Evolutionary conservation across 208 protist species (phyloP), one percentile per base, ranked within the genome.

Genomic region (Lotmaria passim): DNA sequence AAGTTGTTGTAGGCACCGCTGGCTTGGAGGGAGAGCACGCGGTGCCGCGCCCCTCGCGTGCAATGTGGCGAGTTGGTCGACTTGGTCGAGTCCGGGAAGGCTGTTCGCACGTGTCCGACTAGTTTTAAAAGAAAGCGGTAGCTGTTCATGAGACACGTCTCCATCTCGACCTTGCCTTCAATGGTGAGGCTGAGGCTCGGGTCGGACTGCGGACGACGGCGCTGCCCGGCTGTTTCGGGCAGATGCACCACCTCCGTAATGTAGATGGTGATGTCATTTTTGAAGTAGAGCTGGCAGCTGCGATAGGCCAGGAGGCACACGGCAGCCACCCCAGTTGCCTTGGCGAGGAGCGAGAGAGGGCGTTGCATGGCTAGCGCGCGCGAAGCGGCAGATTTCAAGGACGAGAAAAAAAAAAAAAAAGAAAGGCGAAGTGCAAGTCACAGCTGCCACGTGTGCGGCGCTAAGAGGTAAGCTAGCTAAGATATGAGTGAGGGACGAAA

Each of bases 61-160:
- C 60, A 69, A 15, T 12, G 44, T 12, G 43, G 51, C 34, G 47
- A n/a, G 41, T 43, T 11, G 43, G 65, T 38, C 11, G 36, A 33
- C n/a, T 48, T 75, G 36, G 34, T 24, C 34, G 68, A 24, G 10
- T 68, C 52, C 0, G 68, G 73, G 17, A 77, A 31, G 11, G 68
- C 70, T 26, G 66, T 69, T 8, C 82, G 71, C 34, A 90, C 65
- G 47, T 78, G 72, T 0, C 82, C 90, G 31, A 77, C 57, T 23
- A 95, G 78, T 61, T 90, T 91, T 34, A 95, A 73, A 8, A 84
- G 52, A 52, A 93, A 88, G 28, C 87, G 90, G 53, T 93, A 95
- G 61, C 90, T 91, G 39, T 76, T 78, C 87, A 92, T 91, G 34
- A 92, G 59, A 52, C 79, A 87, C 21, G 86, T 91, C 24, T 90